Evolutionary conservation across 768 basidiomycete species (phyloP).

Genomic region (Chalciporus sphaerocephalus): DNA sequence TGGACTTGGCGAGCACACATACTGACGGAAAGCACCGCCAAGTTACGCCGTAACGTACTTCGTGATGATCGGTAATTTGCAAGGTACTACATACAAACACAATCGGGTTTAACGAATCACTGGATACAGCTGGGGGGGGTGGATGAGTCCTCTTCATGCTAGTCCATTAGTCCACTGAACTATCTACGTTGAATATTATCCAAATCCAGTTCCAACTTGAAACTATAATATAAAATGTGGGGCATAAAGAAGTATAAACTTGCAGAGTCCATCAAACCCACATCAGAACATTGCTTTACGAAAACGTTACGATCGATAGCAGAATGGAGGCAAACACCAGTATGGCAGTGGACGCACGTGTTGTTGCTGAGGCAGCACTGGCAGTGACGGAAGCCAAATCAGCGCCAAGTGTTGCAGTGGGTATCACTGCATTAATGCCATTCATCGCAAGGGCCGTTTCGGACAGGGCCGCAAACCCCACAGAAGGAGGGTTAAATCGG

Average conservation of each 20-base stretch:
- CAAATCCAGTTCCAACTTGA: neutral
- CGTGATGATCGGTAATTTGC: no score
- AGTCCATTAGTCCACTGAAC: no score
- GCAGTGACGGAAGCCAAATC: slow-evolving; percentile 11
- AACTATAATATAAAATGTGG: no score
- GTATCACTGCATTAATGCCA: slow-evolving; percentile 18
- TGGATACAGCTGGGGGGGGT: no score
- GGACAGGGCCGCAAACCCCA: slow-evolving; percentile 48
- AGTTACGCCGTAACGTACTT: no score
- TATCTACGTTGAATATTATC: no score
- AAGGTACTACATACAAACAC: no score
- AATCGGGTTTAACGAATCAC: no score
- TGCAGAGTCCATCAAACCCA: neutral
- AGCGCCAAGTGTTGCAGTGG: slow-evolving; percentile 21
- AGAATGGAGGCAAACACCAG: slow-evolving; percentile 9
- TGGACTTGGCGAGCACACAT: no score
- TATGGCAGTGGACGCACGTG: neutral
- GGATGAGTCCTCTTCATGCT: no score
- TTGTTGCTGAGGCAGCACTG: slow-evolving; percentile 8
- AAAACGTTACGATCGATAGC: slow-evolving; percentile 6
- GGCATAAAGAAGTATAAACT: neutral
- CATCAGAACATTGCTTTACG: neutral
- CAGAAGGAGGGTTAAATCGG: slow-evolving; percentile 43
- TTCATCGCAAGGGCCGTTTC: slow-evolving; percentile 24
- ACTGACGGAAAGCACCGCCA: no score